These are phyloP conservation scores for Mucor plumbeus DNA, from an alignment of 371 early-diverging fungal genomes.

Conservation along the genomic window DNA sequence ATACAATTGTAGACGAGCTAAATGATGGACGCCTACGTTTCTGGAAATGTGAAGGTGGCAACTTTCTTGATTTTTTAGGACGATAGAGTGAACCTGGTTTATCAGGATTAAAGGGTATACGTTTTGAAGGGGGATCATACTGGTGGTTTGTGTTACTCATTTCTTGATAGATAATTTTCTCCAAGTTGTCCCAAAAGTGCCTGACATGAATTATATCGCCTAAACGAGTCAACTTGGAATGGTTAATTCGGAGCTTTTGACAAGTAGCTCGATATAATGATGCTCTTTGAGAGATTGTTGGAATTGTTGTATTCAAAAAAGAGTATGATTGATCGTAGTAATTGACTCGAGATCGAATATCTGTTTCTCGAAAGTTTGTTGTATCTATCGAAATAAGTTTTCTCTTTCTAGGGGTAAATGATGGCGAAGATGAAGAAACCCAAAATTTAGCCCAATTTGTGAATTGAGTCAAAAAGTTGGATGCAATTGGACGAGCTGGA, in stretches of 20 bases:
- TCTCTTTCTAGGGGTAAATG: slow-evolving; percentile 60
- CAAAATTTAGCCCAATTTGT: slow-evolving; percentile 28
- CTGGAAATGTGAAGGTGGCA: background rate
- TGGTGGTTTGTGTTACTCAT: background rate
- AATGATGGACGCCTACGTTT: slow-evolving; percentile 9
- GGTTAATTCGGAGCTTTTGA: slow-evolving; percentile 23
- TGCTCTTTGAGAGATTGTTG: background rate
- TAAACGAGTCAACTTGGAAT: slow-evolving; percentile 3
- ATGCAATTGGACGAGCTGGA: slow-evolving; percentile 8
- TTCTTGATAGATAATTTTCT: slow-evolving; percentile 17
- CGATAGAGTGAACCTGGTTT: slow-evolving; percentile 17
- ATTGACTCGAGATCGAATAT: slow-evolving; percentile 19
- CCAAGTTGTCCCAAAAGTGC: slow-evolving; percentile 26
- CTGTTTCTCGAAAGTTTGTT: slow-evolving; percentile 59
- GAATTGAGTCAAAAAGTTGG: slow-evolving; percentile 17
- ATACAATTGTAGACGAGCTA: slow-evolving; percentile 25
- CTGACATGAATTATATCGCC: slow-evolving; percentile 27
- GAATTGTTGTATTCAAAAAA: background rate
- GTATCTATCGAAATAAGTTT: slow-evolving; percentile 41
- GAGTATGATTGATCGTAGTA: slow-evolving; percentile 10
- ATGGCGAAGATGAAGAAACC: slow-evolving; percentile 16
- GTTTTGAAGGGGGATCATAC: slow-evolving; percentile 17
- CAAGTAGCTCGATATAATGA: slow-evolving; percentile 19
- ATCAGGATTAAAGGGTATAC: slow-evolving; percentile 28
- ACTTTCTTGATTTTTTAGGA: slow-evolving; percentile 1